Base-by-base conservation (phyloP, 2,329 filamentous ascomycete species). In the Sarocladium strictum region DNA sequence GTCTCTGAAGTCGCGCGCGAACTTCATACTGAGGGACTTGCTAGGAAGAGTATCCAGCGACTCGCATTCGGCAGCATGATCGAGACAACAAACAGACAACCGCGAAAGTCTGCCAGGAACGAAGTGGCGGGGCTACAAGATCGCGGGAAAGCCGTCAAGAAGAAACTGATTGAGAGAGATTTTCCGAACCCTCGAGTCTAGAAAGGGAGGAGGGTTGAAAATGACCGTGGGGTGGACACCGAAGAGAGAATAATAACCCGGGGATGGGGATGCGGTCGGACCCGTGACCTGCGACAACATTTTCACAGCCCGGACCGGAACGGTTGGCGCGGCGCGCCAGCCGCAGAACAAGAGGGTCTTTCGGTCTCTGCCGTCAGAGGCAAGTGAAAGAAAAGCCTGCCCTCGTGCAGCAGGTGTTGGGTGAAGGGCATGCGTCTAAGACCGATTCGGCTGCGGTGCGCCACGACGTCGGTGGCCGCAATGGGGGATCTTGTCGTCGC, bases 1-100 rank as follows among this genome's bases (percentile, higher is more conserved):
- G 62, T 86, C 80, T 65, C 85, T 83, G 67, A 90, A 94, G 64
- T 85, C 81, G 66, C 87, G 88, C 26, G 85, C 89, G 70, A 95
- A 96, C 77, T 96, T 96, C 90, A 96, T 96, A 54, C 27, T 51
- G 47, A 33, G 6, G n/a, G 10, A 21, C 3, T 21, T 32, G 26
- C 47, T 51, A 23, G 35, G 26, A 24, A 35, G 7, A 21, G 19
- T 21, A 51, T 21, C 12, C 47, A 29, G 12, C n/a, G 26, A 19
- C n/a, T 33, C 29, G 47, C 47, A 51, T 17, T 35, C 27, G 47
- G 35, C n/a, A 15, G 47, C 47, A 51, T 51, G 47, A 51, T 51
- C 29, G 35, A 33, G 27, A 29, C 23, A 24, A 15, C 10, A 7
- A 24, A 15, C 17, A 24, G 40, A 43, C 11, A 24, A 15, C 5